Percentiles rank a stretch among this genome's conserved stretches.
phyloP scores from a whole-genome alignment of 805 yeast species.

The Torulaspora delbrueckii region DNA sequence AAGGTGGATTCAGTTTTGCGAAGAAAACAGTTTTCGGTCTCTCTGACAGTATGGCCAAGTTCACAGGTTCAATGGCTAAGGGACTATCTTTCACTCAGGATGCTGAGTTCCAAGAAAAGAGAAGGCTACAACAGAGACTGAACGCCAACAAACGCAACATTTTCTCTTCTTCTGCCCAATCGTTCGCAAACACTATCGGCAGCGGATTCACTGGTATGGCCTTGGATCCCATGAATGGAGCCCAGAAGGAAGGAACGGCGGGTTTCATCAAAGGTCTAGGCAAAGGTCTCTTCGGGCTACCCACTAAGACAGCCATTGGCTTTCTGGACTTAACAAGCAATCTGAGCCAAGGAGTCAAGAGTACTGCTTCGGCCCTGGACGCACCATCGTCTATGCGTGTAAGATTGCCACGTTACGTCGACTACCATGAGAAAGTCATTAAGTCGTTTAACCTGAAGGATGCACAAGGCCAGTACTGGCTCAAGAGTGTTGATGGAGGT shows the following conservation, averaged over 20 bases:
- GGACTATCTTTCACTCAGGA: conserved; percentile 91
- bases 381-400: conserved; percentile 70
- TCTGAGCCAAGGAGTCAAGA: conserved; percentile 88
- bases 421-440: conserved; percentile 61
- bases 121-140: conserved; percentile 68
- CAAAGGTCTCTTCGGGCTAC: conserved; percentile 89
- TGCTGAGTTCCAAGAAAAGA: conserved; percentile 71
- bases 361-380: conserved; percentile 87
- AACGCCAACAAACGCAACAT: conserved; percentile 84
- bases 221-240: conserved; percentile 85
- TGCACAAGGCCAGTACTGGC: conserved; percentile 92
- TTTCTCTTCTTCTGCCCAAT: conserved; percentile 77
- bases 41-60: conserved; percentile 86
- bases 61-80: conserved; percentile 91
- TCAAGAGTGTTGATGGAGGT: conserved; percentile 81
- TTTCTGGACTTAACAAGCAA: conserved; percentile 87
- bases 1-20: conserved; percentile 90
- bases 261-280: conserved; percentile 95
- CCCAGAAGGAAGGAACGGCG: conserved; percentile 77
- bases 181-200: conserved; percentile 78
- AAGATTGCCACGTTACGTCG: conserved; percentile 74
- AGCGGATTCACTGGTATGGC: conserved; percentile 92
- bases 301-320: conserved; percentile 96
- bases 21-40: conserved; percentile 93
- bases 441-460: conserved; percentile 72